These are phyloP conservation scores for Pterocarpus santalinus DNA, from an alignment of 306 rosid species.

Conservation along the genomic window DNA sequence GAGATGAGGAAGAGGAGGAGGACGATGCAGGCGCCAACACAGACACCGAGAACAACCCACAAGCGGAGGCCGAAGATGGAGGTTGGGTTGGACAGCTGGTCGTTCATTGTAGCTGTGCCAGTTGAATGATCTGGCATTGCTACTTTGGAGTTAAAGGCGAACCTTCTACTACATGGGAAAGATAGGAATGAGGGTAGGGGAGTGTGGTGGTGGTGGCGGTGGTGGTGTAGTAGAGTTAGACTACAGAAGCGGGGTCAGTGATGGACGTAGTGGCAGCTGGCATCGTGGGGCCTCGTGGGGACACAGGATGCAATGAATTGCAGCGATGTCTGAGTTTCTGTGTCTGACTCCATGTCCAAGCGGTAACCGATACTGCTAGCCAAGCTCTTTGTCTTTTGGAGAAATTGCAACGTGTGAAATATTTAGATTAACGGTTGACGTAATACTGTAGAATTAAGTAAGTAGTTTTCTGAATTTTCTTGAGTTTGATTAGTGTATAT, in stretches of 20 bases:
- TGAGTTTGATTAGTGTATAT: no score
- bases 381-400: no score
- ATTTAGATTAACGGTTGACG: no score
- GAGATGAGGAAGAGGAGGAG: slow-evolving; percentile 76
- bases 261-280: slow-evolving; percentile 59
- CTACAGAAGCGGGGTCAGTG: not conserved
- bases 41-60: slow-evolving; percentile 77
- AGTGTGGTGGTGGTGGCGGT: not conserved
- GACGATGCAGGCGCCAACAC: slow-evolving; percentile 78
- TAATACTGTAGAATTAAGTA: no score
- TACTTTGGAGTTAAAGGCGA: not conserved
- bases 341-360: not conserved
- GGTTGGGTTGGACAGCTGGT: slow-evolving; percentile 77
- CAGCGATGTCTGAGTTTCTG: not conserved
- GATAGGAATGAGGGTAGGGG: not conserved
- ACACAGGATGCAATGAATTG: slow-evolving; percentile 18
- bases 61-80: slow-evolving; percentile 81
- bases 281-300: slow-evolving; percentile 55
- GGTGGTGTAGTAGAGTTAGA: not conserved
- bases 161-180: not conserved
- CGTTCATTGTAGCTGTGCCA: slow-evolving; percentile 58
- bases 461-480: no score
- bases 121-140: slow-evolving; percentile 56
- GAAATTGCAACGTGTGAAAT: no score
- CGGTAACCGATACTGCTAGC: not conserved